Evolutionary conservation across 257 asterid species (phyloP), one percentile per base, ranked within the genome.

Genomic region (Lycium barbarum): DNA sequence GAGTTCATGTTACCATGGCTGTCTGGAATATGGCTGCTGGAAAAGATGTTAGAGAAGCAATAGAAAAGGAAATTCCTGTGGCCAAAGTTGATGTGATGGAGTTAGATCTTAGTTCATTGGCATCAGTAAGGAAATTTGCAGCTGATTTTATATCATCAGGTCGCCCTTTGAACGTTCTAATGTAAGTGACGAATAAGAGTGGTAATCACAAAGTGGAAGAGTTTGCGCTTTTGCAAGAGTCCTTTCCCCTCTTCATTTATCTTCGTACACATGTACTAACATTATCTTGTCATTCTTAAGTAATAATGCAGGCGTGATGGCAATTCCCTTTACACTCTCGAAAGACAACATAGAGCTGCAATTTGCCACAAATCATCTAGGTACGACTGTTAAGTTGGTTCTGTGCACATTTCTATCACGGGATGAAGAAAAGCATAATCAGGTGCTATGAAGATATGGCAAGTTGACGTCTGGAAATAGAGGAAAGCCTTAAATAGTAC

Each of bases 241-340:
- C 40, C 6, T 35, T n/a, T 20, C 14, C 35, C 35, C 36, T 61
- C 67, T 2, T 59, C 66, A 9, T 73, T 15, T 73, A 20, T 71
- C 79, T 71, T 18, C 79, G 43, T 20, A 12, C 8, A 73, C 40
- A 49, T 76, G 45, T 76, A 20, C 15, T 59, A 35, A 26, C 3
- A 38, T 84, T 80, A 45, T 87, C 65, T 80, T 85, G 62, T 89
- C 65, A 70, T 8, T 80, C 71, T 12, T 85, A 89, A 95, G 99
- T 84, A 96, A 94, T 63, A 96, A 96, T 88, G 99, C 98, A 80
- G 99, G 99, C 51, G 67, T 94, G n/a, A 91, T 94, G 98, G 93
- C 89, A 13, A 85, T 91, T 17, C 95, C 98, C 1, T 96, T 90
- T 90, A 81, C 33, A 88, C 94, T 96, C 78, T 91, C 98, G 54